Evolutionary conservation across 805 yeast species (phyloP).

Genomic region (Myxozyma neglecta): DNA sequence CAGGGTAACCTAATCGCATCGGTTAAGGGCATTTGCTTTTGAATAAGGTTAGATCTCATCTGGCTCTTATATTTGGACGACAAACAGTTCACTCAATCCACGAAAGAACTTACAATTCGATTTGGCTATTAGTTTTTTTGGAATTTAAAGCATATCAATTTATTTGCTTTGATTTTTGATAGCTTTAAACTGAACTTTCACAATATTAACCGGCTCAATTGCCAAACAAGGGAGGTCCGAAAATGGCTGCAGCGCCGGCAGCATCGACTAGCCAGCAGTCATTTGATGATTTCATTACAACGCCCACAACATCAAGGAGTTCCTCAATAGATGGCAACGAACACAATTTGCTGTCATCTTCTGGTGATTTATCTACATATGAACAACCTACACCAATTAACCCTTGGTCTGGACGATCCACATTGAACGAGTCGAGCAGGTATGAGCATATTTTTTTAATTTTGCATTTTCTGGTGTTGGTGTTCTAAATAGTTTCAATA

Average conservation of each 20-base stretch:
- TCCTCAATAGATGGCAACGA: conserved; percentile 8
- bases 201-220: neutral
- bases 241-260: neutral
- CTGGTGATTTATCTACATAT: neutral
- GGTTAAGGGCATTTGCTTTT: neutral
- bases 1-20: neutral
- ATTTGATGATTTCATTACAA: conserved; percentile 8
- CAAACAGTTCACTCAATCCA: too few species aligned
- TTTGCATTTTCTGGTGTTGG: neutral
- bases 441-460: neutral
- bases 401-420: conserved; percentile 6
- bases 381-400: neutral
- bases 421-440: neutral
- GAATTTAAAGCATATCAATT: neutral
- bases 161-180: neutral
- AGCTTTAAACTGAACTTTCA: neutral
- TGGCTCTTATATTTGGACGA: too few species aligned
- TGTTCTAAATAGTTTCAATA: neutral
- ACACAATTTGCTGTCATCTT: neutral
- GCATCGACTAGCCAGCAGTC: neutral
- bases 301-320: conserved; percentile 16
- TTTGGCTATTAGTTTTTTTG: neutral
- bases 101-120: too few species aligned
- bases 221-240: neutral
- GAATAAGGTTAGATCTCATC: neutral